Evolutionary conservation across 345 rosid species (phyloP), one percentile per base, ranked within the genome.

Genomic region (Lepidium didymum): DNA sequence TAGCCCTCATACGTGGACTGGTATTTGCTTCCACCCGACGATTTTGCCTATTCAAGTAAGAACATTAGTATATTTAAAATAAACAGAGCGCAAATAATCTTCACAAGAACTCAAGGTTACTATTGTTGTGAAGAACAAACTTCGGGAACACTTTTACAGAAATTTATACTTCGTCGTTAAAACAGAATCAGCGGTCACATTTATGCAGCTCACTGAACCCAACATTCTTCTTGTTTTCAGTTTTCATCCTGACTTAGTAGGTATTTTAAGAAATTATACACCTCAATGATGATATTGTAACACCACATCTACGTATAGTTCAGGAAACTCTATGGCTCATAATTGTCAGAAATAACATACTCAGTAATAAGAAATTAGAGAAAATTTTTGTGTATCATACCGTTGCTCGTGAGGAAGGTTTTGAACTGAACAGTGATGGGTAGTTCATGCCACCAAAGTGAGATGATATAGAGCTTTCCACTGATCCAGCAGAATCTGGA

Each of bases 371-470:
- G 6, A 7, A 50, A 63, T 18, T 33, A 10, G 57, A 4, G n/a
- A 58, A 45, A 13, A 51, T 51, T 23, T 72, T 64, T 64, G 40
- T 35, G 62, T 52, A 49, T 50, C 47, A 61, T 89, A 92, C 96
- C 82, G 82, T 62, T 68, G 81, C 49, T 63, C 89, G 89, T 55
- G 96, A 71, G 41, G 89, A 74, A 49, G 96, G 97, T 78, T 81
- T 79, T 46, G 99, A 94, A 77, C 96, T 89, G 81, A 94, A 94
- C 72, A 94, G 67, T 1, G 99, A 91, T 35, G 99, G 99, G 73
- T 94, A 94, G 78, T 70, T 91, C 97, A 89, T 87, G 78, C 99
- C 99, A 74, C 99, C 92, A 75, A 94, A 91, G 84, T 94, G 99
- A 27, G 99, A 94, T 58, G 99, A 89, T 81, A 91, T 91, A 34